Conservation (phyloP, 371 early-diverging fungal species). For the Funneliformis caledonium region DNA sequence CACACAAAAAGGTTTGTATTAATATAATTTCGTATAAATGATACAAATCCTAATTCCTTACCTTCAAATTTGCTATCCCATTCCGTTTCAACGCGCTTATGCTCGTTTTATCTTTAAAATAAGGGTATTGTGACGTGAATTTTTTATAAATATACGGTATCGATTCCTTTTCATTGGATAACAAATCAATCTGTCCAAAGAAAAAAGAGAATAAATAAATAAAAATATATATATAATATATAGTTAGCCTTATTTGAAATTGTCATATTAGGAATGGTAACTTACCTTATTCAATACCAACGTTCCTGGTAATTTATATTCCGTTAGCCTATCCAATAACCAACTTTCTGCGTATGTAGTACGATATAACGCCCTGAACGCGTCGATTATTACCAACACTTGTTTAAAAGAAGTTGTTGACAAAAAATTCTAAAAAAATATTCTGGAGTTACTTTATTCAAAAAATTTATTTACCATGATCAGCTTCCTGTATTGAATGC, state of each 20-base stretch:
- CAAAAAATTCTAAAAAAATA: background rate
- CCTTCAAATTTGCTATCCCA: slow-evolving; percentile 49
- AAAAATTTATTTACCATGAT: slow-evolving; percentile 51
- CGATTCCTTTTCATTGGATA: background rate
- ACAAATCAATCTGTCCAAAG: slow-evolving; percentile 23
- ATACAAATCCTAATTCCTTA: slow-evolving; percentile 32
- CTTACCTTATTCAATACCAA: slow-evolving; percentile 74
- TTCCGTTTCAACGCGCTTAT: slow-evolving; percentile 55
- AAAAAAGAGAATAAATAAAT: background rate
- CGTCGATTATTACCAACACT: slow-evolving; percentile 70
- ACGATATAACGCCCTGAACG: slow-evolving; percentile 54
- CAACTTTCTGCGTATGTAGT: slow-evolving; percentile 57
- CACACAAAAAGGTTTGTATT: slow-evolving; percentile 43
- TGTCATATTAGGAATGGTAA: background rate
- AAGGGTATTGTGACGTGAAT: slow-evolving; percentile 45
- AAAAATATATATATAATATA: background rate
- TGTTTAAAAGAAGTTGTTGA: background rate
- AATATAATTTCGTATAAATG: background rate
- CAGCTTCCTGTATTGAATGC: slow-evolving; percentile 73
- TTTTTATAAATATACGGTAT: slow-evolving; percentile 12
- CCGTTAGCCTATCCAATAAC: slow-evolving; percentile 59
- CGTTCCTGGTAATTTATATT: slow-evolving; percentile 58
- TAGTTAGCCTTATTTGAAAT: background rate
- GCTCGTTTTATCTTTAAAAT: slow-evolving; percentile 49
- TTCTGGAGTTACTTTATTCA: background rate